Percentiles rank a stretch among this genome's conserved stretches.
phyloP scores from a whole-genome alignment of 257 asterid species.

The Solanum rostratum region DNA sequence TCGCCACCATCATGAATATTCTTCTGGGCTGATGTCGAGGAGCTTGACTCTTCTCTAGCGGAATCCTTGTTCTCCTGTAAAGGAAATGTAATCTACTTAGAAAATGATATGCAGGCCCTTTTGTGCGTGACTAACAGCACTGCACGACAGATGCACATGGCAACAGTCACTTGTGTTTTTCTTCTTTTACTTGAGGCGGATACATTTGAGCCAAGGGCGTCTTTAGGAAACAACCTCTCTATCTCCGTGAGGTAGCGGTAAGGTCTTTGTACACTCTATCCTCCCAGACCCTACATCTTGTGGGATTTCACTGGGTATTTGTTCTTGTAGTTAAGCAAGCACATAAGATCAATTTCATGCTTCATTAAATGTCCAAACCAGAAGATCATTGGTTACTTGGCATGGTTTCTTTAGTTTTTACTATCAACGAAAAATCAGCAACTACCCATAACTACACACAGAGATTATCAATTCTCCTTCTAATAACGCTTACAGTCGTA shows the following conservation, averaged over 20 bases:
- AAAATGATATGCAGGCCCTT: background rate
- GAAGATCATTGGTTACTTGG: background rate
- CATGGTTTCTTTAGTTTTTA: background rate
- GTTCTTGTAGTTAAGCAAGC: background rate
- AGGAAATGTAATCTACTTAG: background rate
- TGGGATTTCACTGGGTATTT: too few relatives aligned
- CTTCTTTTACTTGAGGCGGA: too few relatives aligned
- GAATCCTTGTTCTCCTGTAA: conserved; percentile 45
- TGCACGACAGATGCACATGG: background rate
- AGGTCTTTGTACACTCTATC: too few relatives aligned
- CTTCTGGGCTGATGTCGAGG: conserved; percentile 40
- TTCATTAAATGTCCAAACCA: background rate
- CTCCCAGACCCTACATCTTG: too few relatives aligned
- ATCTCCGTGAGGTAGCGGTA: too few relatives aligned
- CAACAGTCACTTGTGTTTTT: background rate
- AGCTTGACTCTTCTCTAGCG: conserved; percentile 41
- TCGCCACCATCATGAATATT: conserved; percentile 18
- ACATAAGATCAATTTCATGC: background rate
- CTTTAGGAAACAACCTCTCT: too few relatives aligned
- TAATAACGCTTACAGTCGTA: background rate
- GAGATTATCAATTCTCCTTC: background rate
- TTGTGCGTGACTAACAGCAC: background rate
- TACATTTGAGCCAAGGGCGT: too few relatives aligned
- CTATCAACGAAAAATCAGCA: background rate
- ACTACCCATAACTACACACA: background rate